These are phyloP conservation scores for Xerophyta viscosa DNA, from an alignment of 106 monocot genomes.

Conservation along the genomic window DNA sequence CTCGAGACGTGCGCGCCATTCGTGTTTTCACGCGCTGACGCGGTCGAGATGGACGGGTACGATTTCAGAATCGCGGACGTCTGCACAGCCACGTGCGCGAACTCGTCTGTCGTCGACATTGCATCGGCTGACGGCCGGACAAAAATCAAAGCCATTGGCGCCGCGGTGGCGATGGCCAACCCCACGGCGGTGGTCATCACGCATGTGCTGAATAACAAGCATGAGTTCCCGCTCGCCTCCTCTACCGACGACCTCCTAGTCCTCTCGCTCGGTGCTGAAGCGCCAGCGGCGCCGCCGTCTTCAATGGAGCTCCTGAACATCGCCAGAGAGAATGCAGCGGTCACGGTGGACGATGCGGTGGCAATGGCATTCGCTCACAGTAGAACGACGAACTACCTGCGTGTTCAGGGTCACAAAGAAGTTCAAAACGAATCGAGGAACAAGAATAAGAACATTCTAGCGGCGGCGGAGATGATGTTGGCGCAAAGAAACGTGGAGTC, in stretches of 20 bases:
- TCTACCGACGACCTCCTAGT: slow-evolving; percentile 67
- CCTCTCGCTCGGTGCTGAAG: slow-evolving; percentile 44
- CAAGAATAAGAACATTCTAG: no score
- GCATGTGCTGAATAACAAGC: slow-evolving; percentile 89
- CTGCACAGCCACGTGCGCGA: slow-evolving; percentile 47
- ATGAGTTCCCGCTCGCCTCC: slow-evolving; percentile 67
- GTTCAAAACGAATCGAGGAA: no score
- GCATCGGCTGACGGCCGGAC: slow-evolving; percentile 31
- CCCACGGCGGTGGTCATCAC: slow-evolving; percentile 80
- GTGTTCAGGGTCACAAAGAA: no score
- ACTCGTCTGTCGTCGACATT: slow-evolving; percentile 2
- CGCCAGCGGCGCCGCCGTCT: slow-evolving; percentile 1
- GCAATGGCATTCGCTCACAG: slow-evolving; percentile 58
- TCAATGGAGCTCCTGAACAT: background rate
- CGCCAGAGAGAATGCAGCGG: background rate
- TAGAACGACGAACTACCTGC: slow-evolving; percentile 54
- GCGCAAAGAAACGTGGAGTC: slow-evolving; percentile 69
- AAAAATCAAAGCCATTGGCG: slow-evolving; percentile 22
- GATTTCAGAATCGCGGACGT: slow-evolving; percentile 61
- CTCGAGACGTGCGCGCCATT: slow-evolving; percentile 58
- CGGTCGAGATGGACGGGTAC: slow-evolving; percentile 53
- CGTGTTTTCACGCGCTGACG: slow-evolving; percentile 87
- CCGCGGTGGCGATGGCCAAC: slow-evolving; percentile 52
- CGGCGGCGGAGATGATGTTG: slow-evolving; percentile 65
- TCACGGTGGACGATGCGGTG: slow-evolving; percentile 37